phyloP scores from a whole-genome alignment of 768 basidiomycete genomes.

The Tephrocybe sp. region DNA sequence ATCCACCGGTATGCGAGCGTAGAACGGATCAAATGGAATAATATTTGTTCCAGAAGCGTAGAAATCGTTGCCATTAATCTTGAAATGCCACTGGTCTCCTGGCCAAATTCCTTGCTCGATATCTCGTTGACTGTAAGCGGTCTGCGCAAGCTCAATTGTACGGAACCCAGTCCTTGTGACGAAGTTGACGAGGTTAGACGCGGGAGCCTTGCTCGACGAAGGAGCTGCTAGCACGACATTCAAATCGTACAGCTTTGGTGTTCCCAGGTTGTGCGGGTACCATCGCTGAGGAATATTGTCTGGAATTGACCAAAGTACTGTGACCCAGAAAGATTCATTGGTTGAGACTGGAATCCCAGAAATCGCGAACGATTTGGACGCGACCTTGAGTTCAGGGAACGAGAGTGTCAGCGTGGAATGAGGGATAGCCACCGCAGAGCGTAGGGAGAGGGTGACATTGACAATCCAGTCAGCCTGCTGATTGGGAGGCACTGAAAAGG shows the following conservation, averaged over 20 bases:
- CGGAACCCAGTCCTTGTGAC: conserved; percentile 53
- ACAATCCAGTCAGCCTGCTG: conserved; percentile 53
- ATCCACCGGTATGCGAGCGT: conserved; percentile 46
- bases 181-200: conserved; percentile 29
- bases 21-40: conserved; percentile 62
- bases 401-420: conserved; percentile 37
- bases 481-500: conserved; percentile 39
- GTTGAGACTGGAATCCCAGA: conserved; percentile 20
- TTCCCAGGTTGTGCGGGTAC: conserved; percentile 56
- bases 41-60: conserved; percentile 56
- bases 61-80: conserved; percentile 55
- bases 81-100: conserved; percentile 61
- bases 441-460: conserved; percentile 49
- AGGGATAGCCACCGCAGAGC: conserved; percentile 34
- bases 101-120: conserved; percentile 48
- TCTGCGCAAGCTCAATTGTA: conserved; percentile 52
- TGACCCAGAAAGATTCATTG: conserved; percentile 35
- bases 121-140: conserved; percentile 43
- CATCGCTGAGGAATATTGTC: conserved; percentile 46
- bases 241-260: conserved; percentile 52
- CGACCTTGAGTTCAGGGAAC: conserved; percentile 44
- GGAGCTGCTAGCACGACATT: conserved; percentile 35
- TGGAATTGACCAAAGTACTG: conserved; percentile 42
- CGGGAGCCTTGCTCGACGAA: neutral
- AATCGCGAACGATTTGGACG: conserved; percentile 30